Evolutionary conservation across 2,329 filamentous ascomycete species (phyloP).

Genomic region (Didymellaceae sp.): DNA sequence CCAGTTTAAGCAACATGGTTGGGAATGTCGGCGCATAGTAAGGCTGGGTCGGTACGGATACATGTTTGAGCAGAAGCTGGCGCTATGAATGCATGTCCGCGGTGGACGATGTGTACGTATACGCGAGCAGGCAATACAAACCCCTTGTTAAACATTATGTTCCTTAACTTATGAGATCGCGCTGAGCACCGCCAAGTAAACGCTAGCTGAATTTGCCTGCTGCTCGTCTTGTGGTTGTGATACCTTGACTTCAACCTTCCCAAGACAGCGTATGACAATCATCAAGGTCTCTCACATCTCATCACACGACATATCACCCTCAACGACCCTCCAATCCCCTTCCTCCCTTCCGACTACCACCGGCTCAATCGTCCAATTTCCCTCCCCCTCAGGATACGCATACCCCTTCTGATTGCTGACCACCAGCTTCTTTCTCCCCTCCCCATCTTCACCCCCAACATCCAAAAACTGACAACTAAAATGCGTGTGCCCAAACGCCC

Average conservation of each 20-base stretch:
- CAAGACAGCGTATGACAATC: too few species aligned
- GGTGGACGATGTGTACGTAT: slow-evolving; percentile 10
- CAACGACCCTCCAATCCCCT: slow-evolving; percentile 1
- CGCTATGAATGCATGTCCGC: slow-evolving; percentile 8
- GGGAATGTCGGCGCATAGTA: slow-evolving; percentile 11
- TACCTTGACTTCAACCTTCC: too few species aligned
- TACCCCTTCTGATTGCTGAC: slow-evolving; percentile 21
- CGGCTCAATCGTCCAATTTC: neutral
- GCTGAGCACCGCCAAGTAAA: too few species aligned
- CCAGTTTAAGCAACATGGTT: slow-evolving; percentile 16
- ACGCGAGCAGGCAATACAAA: slow-evolving; percentile 16
- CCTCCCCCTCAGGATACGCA: neutral
- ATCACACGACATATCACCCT: neutral
- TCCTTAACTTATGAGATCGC: too few species aligned
- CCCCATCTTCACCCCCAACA: neutral
- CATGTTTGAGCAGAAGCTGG: slow-evolving; percentile 8
- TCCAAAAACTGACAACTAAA: slow-evolving; percentile 12
- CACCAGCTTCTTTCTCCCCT: slow-evolving; percentile 10
- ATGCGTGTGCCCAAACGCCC: slow-evolving; percentile 10
- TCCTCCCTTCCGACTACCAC: slow-evolving; percentile 8
- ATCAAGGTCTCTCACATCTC: too few species aligned
- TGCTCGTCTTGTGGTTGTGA: too few species aligned
- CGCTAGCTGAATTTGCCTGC: too few species aligned
- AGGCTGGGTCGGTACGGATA: slow-evolving; percentile 10
- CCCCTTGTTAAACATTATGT: slow-evolving; percentile 4